phyloP scores from a whole-genome alignment of 148 eudicot genomes.

The Chenopodium album region DNA sequence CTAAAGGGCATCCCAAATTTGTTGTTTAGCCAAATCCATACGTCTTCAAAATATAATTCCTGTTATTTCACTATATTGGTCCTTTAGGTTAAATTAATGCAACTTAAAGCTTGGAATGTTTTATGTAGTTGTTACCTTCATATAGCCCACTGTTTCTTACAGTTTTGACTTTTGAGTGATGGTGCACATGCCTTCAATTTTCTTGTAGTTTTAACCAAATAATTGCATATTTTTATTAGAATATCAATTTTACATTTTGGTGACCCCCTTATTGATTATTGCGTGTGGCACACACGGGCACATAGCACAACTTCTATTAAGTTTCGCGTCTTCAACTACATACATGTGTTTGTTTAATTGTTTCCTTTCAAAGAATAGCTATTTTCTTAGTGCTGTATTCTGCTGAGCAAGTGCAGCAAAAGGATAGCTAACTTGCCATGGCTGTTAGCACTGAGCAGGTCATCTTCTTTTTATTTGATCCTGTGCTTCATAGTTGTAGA shows the following conservation, averaged over 20 bases:
- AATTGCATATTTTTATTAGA: background rate
- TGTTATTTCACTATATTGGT: background rate
- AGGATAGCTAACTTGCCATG: background rate
- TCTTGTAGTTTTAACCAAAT: background rate
- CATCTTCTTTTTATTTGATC: background rate
- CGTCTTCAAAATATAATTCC: background rate
- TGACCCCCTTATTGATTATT: background rate
- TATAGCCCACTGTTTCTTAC: background rate
- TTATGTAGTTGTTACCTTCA: background rate
- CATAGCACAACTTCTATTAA: background rate
- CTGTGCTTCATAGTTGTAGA: background rate
- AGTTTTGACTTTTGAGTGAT: background rate
- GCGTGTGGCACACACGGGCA: background rate
- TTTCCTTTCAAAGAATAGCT: background rate
- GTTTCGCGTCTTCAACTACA: background rate
- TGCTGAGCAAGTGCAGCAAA: background rate
- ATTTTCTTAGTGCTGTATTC: background rate
- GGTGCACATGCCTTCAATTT: background rate
- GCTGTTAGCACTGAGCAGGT: background rate
- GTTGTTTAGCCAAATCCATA: background rate
- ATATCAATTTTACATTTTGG: background rate
- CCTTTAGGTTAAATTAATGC: background rate
- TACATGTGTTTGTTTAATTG: background rate
- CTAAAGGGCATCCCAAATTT: too few species aligned
- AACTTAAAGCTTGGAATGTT: background rate